Percentiles rank a stretch among this genome's conserved stretches.
Evolutionary conservation across 2,329 filamentous ascomycete species (phyloP).

Genomic region (Cladosporium sp.): DNA sequence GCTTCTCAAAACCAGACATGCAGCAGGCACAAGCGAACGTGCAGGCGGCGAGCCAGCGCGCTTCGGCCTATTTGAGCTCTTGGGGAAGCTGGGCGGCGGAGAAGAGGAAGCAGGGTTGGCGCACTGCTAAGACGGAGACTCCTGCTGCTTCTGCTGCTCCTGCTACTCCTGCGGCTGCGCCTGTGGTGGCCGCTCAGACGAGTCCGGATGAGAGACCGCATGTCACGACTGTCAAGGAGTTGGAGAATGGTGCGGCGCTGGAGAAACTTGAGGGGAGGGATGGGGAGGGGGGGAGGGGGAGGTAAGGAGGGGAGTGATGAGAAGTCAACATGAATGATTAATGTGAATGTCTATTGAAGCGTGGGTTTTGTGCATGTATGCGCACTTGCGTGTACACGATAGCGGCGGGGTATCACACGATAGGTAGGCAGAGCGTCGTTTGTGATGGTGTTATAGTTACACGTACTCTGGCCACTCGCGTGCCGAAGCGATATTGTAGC

Average conservation of each 20-base stretch:
- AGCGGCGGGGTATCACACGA: too few relatives aligned
- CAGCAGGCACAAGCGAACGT: slow-evolving; percentile 53
- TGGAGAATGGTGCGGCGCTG: not conserved
- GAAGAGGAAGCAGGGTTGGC: slow-evolving; percentile 59
- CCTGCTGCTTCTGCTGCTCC: not conserved
- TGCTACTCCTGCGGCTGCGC: not conserved
- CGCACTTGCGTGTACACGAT: too few relatives aligned
- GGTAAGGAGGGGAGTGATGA: too few relatives aligned
- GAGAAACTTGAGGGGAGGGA: not conserved
- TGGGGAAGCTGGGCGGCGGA: slow-evolving; percentile 67
- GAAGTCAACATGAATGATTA: too few relatives aligned
- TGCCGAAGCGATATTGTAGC: too few relatives aligned
- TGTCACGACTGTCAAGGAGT: not conserved
- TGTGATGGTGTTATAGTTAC: too few relatives aligned
- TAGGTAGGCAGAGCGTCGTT: too few relatives aligned
- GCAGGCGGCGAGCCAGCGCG: slow-evolving; percentile 49
- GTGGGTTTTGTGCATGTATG: too few relatives aligned
- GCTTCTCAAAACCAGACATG: slow-evolving; percentile 43
- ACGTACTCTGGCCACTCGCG: too few relatives aligned
- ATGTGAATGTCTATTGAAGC: too few relatives aligned
- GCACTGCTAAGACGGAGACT: slow-evolving; percentile 5
- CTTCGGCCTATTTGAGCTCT: slow-evolving; percentile 60
- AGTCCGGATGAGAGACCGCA: slow-evolving; percentile 4
- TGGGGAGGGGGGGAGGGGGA: not conserved
- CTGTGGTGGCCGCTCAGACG: not conserved